Evolutionary conservation across 129 eudicot species (phyloP).

Genomic region (Chrysanthemum lavandulifolium): DNA sequence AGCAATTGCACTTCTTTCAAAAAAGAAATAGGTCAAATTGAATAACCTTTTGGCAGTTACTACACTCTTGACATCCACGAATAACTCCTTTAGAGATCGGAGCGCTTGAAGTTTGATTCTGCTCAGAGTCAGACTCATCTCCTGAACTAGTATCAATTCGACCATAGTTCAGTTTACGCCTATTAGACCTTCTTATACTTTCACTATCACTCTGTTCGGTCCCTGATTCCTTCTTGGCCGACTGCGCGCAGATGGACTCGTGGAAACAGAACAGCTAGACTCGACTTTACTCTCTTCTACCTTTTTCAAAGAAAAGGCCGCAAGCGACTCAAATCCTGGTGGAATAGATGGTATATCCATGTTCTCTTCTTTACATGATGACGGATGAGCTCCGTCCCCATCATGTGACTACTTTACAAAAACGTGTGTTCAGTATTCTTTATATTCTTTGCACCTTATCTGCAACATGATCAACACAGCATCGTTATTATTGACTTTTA

Average conservation of each 20-base stretch:
- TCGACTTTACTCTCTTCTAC: conserved; percentile 44
- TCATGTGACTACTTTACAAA: conserved; percentile 19
- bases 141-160: conserved; percentile 59
- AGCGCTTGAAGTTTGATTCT: conserved; percentile 45
- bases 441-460: conserved; percentile 16
- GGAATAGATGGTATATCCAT: conserved; percentile 82
- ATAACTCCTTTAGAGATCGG: conserved; percentile 80
- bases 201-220: conserved; percentile 33
- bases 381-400: conserved; percentile 79
- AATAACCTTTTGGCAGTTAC: conserved; percentile 84
- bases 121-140: conserved; percentile 69
- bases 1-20: background rate
- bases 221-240: conserved; percentile 37
- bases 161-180: conserved; percentile 52
- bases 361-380: conserved; percentile 69
- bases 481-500: background rate
- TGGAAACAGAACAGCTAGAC: conserved; percentile 40
- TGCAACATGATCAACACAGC: conserved; percentile 30
- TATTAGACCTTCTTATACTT: conserved; percentile 45
- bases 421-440: conserved; percentile 7
- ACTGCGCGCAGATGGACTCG: conserved; percentile 38
- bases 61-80: conserved; percentile 84
- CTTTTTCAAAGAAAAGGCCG: conserved; percentile 59
- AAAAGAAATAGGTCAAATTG: conserved; percentile 1
- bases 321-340: conserved; percentile 91